phyloP scores from a whole-genome alignment of 2,329 filamentous ascomycete genomes.

The Claviceps sp. region DNA sequence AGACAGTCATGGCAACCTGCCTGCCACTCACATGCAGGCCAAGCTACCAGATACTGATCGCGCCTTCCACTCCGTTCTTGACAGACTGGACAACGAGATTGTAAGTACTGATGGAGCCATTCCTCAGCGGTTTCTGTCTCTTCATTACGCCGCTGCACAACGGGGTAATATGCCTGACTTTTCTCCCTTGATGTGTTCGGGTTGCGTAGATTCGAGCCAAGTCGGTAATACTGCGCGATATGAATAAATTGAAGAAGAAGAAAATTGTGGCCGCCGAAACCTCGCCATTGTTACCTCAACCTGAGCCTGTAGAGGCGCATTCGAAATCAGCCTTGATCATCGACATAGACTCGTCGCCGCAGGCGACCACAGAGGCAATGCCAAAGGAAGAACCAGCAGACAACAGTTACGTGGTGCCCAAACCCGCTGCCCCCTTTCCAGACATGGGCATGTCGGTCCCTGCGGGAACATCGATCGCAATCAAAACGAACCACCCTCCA shows the following conservation, averaged over 20 bases:
- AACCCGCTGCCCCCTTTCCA: slow-evolving; percentile 37
- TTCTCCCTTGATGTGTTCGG: background rate
- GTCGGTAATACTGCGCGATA: slow-evolving; percentile 40
- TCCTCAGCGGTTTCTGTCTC: background rate
- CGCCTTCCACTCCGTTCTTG: slow-evolving; percentile 38
- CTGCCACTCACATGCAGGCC: slow-evolving; percentile 20
- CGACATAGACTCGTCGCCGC: slow-evolving; percentile 23
- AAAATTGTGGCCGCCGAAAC: slow-evolving; percentile 11
- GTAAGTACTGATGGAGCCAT: slow-evolving; percentile 21
- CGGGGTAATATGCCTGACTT: background rate
- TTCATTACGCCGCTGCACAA: too few relatives aligned
- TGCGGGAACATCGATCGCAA: slow-evolving; percentile 7
- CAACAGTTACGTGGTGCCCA: slow-evolving; percentile 19
- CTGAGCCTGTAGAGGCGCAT: slow-evolving; percentile 21
- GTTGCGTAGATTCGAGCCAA: slow-evolving; percentile 31
- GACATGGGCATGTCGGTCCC: slow-evolving; percentile 33
- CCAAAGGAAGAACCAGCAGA: slow-evolving; percentile 19
- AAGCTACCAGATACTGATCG: slow-evolving; percentile 34
- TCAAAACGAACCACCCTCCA: slow-evolving; percentile 13
- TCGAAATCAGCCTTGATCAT: slow-evolving; percentile 23
- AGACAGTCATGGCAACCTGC: slow-evolving; percentile 28
- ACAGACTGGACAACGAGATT: slow-evolving; percentile 44
- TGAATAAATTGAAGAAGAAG: slow-evolving; percentile 25
- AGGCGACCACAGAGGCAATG: slow-evolving; percentile 9
- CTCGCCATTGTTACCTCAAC: slow-evolving; percentile 3